Percentiles rank a stretch among this genome's conserved stretches.
Conservation (phyloP, 345 rosid species). For the Hypericum perforatum region DNA sequence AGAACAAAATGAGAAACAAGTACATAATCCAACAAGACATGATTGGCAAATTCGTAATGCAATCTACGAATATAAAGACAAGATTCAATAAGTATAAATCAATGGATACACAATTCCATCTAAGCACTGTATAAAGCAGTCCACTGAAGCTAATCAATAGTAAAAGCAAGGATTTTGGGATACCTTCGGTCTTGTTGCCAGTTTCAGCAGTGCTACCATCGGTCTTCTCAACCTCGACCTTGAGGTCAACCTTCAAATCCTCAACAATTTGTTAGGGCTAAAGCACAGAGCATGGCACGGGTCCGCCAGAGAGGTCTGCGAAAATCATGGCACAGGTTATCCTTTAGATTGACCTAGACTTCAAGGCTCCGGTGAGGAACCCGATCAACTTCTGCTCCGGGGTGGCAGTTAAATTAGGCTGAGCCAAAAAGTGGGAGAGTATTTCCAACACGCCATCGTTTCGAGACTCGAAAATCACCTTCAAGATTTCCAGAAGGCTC, state of each 20-base stretch:
- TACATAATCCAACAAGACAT: too few relatives aligned
- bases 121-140: background rate
- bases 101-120: too few relatives aligned
- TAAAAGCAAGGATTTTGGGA: background rate
- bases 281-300: too few relatives aligned
- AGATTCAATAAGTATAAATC: too few relatives aligned
- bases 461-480: slow-evolving; percentile 69
- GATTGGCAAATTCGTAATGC: too few relatives aligned
- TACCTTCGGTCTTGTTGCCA: slow-evolving; percentile 58
- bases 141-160: background rate
- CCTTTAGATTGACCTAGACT: slow-evolving; percentile 40
- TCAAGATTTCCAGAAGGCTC: slow-evolving; percentile 55
- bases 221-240: slow-evolving; percentile 80
- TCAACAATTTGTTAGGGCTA: slow-evolving; percentile 81
- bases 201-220: slow-evolving; percentile 41
- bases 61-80: too few relatives aligned
- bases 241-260: slow-evolving; percentile 94
- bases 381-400: slow-evolving; percentile 66
- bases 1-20: too few relatives aligned
- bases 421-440: slow-evolving; percentile 37
- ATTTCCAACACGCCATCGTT: slow-evolving; percentile 50
- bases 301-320: too few relatives aligned
- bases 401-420: slow-evolving; percentile 38
- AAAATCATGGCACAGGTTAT: too few relatives aligned
- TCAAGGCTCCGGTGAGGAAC: slow-evolving; percentile 50